These are phyloP conservation scores for Ophiostoma tasmaniense DNA, from an alignment of 2,329 filamentous ascomycete genomes.

Conservation along the genomic window DNA sequence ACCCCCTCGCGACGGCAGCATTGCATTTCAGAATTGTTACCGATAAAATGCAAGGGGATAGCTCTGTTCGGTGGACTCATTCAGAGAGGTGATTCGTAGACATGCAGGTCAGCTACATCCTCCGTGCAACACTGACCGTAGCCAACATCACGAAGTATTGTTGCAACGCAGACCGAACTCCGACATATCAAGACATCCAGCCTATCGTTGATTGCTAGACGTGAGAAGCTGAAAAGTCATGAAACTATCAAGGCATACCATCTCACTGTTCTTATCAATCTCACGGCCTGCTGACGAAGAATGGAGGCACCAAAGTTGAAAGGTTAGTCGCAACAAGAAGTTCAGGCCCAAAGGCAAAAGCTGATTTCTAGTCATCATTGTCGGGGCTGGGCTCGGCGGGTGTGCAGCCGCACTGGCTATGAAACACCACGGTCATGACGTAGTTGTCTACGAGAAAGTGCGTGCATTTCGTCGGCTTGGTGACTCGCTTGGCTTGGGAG, in stretches of 20 bases:
- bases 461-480: slow-evolving; percentile 35
- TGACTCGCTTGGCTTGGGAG: slow-evolving; percentile 38
- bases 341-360: not conserved
- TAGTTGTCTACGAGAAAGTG: slow-evolving; percentile 38
- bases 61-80: not conserved
- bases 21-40: not conserved
- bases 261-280: not conserved
- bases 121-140: not conserved
- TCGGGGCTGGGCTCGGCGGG: slow-evolving; percentile 42
- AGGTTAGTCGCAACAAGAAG: not conserved
- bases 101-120: not conserved
- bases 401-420: slow-evolving; percentile 41
- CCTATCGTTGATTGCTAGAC: not conserved
- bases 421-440: slow-evolving; percentile 37
- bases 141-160: not conserved
- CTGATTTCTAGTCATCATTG: slow-evolving; percentile 29
- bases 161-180: not conserved
- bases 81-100: not conserved
- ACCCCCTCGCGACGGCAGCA: slow-evolving; percentile 1
- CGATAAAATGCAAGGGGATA: not conserved
- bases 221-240: not conserved
- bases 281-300: not conserved
- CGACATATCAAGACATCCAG: not conserved
- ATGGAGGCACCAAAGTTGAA: not conserved
- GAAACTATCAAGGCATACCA: not conserved